These are phyloP conservation scores for Akanthomyces uredinophilus DNA, from an alignment of 2,329 filamentous ascomycete species.

Conservation along the genomic window DNA sequence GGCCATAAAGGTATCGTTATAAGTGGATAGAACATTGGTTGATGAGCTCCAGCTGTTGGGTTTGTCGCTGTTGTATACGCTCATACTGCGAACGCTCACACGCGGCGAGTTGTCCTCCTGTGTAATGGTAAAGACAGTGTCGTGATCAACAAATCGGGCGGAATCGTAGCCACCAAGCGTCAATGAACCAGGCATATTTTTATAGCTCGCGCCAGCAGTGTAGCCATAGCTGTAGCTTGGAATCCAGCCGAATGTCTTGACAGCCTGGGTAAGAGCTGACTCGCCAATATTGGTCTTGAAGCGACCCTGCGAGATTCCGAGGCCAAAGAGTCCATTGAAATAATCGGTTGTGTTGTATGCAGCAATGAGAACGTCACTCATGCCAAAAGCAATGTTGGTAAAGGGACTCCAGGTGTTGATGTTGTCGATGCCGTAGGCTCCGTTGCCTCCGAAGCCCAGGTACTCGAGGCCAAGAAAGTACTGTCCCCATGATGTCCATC, in stretches of 20 bases:
- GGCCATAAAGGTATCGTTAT: slow-evolving; percentile 44
- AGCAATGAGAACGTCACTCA: slow-evolving; percentile 44
- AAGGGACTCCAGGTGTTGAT: slow-evolving; percentile 38
- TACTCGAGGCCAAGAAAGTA: slow-evolving; percentile 57
- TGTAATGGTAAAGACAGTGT: slow-evolving; percentile 53
- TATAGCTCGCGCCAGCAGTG: slow-evolving; percentile 69
- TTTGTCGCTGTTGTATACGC: slow-evolving; percentile 28
- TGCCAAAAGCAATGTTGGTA: slow-evolving; percentile 32
- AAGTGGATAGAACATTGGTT: slow-evolving; percentile 35
- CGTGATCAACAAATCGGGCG: slow-evolving; percentile 56
- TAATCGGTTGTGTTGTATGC: slow-evolving; percentile 52
- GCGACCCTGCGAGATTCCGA: slow-evolving; percentile 50
- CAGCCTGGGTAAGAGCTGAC: slow-evolving; percentile 50
- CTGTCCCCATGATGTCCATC: slow-evolving; percentile 54
- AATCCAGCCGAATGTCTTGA: slow-evolving; percentile 55
- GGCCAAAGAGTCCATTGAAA: slow-evolving; percentile 50
- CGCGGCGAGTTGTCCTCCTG: slow-evolving; percentile 51
- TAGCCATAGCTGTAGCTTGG: slow-evolving; percentile 71
- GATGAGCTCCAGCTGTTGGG: slow-evolving; percentile 36
- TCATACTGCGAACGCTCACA: slow-evolving; percentile 55
- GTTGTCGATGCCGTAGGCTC: slow-evolving; percentile 56
- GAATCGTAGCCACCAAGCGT: slow-evolving; percentile 68
- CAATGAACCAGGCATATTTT: slow-evolving; percentile 47
- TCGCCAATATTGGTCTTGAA: slow-evolving; percentile 46
- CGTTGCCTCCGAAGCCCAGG: slow-evolving; percentile 55